Percentiles rank a stretch among this genome's conserved stretches.
These are phyloP conservation scores for Teunomyces panamensis DNA, from an alignment of 805 yeast species.

Conservation along the genomic window DNA sequence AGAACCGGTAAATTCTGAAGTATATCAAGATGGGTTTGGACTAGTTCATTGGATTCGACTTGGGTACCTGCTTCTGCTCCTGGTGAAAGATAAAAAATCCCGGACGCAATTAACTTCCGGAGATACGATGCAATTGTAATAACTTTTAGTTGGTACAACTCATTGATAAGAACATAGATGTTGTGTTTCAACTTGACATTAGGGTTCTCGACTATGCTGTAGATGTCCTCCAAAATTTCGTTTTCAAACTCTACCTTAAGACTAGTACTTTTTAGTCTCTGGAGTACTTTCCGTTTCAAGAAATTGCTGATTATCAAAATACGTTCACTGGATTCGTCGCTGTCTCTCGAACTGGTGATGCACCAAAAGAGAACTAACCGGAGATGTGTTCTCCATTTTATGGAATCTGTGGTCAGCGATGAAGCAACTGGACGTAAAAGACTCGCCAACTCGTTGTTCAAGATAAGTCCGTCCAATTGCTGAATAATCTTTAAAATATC, in stretches of 20 bases:
- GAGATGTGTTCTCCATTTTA: conserved; percentile 33
- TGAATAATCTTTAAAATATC: conserved; percentile 34
- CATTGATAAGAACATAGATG: conserved; percentile 49
- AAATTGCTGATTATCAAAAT: conserved; percentile 42
- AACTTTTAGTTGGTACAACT: conserved; percentile 48
- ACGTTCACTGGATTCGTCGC: conserved; percentile 26
- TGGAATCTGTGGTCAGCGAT: not conserved
- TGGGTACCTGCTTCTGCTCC: conserved; percentile 29
- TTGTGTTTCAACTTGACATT: conserved; percentile 14
- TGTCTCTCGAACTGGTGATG: conserved; percentile 34
- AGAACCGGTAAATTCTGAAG: conserved; percentile 58
- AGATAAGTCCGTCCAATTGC: conserved; percentile 33
- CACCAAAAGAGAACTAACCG: conserved; percentile 39
- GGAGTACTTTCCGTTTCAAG: conserved; percentile 39
- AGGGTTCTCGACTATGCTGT: conserved; percentile 22
- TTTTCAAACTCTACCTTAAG: conserved; percentile 45
- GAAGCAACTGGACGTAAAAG: conserved; percentile 20
- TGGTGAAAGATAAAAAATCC: conserved; percentile 61
- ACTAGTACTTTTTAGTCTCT: conserved; percentile 15
- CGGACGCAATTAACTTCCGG: conserved; percentile 80
- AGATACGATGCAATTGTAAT: conserved; percentile 65
- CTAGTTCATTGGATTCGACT: conserved; percentile 38
- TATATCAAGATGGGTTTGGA: conserved; percentile 50
- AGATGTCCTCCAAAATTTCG: conserved; percentile 40
- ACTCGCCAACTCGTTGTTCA: conserved; percentile 27